Base-by-base conservation (phyloP, 2,329 filamentous ascomycete species). In the Gnomoniopsis sp. region DNA sequence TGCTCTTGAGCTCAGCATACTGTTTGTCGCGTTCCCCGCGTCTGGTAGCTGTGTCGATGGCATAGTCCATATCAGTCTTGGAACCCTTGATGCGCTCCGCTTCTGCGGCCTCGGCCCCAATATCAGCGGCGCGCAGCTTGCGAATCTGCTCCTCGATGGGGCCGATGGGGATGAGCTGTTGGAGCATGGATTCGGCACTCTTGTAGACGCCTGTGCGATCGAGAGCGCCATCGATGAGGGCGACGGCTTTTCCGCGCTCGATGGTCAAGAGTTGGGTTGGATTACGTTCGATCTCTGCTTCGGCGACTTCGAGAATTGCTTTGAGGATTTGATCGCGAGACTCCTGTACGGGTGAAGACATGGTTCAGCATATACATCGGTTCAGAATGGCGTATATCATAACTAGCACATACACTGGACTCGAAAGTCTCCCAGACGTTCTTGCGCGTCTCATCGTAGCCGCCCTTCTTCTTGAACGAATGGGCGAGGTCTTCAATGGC, bases 401-500 rank as follows among this genome's bases (percentile, higher is more conserved):
- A 22, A 6, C 14, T 11, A 19, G 48, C 19, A 51, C 82, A 59
- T 80, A 91, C 88, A 65, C 85, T 87, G 33, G 83, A 81, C 67
- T 87, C 85, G 65, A 91, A 90, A 59, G 89, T 86, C 49, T 89
- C 84, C 83, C 89, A 91, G 12, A 90, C 81, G 66, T 89, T 83
- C 70, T 91, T 93, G 62, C 90, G 86, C 63, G 93, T 83, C 15
- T 82, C 77, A 72, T 95, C 90, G 69, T 93, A 95, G 58, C 89
- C 88, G 61, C 90, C 90, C 72, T 91, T 91, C 75, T 93, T 93
- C 74, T 93, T 93, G 76, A 93, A 93, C 12, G 83, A 88, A 69
- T 90, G 87, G n/a, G 89, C 84, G 22, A 93, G 81, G 17, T 81
- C 83, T 66, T 93, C 89, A 58, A 93, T 91, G 1, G 88, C 86